Conservation (phyloP, 148 eudicot species). For the Amaranthus palmeri region DNA sequence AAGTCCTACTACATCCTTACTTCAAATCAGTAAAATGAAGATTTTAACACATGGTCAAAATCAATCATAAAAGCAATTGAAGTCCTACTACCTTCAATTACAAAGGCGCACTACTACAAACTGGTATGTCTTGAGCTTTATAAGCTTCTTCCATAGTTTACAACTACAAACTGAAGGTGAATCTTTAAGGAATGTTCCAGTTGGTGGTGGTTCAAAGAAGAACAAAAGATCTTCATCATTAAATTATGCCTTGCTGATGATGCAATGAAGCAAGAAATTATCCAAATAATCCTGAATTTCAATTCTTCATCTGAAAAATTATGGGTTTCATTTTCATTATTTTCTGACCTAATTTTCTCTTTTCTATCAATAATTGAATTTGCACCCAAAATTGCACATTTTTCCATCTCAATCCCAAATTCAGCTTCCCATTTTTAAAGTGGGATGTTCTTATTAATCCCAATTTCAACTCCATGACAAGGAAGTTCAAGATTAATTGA, state of each 20-base stretch:
- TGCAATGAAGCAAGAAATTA: conserved; percentile 56
- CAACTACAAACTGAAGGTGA: too few species aligned
- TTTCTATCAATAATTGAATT: conserved; percentile 13
- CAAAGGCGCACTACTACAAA: too few species aligned
- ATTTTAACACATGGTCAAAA: too few species aligned
- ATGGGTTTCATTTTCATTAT: conserved; percentile 3
- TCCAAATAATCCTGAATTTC: conserved; percentile 59
- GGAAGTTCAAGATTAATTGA: conserved; percentile 41
- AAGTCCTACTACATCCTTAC: too few species aligned
- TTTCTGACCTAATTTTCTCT: neutral
- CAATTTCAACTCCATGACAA: conserved; percentile 36
- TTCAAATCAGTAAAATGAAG: too few species aligned
- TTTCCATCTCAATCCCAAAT: conserved; percentile 53
- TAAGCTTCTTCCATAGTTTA: too few species aligned
- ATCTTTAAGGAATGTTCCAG: too few species aligned
- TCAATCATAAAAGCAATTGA: too few species aligned
- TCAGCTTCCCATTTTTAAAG: conserved; percentile 57
- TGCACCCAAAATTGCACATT: conserved; percentile 55
- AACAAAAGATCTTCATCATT: too few species aligned
- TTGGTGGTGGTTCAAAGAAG: too few species aligned
- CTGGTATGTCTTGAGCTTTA: too few species aligned
- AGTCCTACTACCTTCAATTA: too few species aligned
- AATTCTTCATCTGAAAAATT: conserved; percentile 38
- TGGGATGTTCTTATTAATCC: conserved; percentile 23
- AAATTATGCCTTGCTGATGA: conserved; percentile 58